Evolutionary conservation across 2,329 filamentous ascomycete genomes (phyloP).

Genomic region (Fusarium avenaceum): DNA sequence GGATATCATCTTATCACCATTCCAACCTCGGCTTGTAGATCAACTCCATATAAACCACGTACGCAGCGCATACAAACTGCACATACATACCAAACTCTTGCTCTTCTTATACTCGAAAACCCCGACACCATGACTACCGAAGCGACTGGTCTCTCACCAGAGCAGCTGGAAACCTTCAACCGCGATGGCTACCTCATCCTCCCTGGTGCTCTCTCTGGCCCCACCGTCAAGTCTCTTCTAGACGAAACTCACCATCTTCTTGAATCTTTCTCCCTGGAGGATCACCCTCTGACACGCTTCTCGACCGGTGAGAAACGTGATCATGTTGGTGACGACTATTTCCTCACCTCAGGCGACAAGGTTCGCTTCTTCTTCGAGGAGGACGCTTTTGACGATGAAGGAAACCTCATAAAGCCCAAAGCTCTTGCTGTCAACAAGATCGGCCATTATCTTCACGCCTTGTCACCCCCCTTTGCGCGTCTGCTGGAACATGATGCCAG

Average conservation of each 20-base stretch:
- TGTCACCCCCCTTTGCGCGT: constrained; percentile 75
- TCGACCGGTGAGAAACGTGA: constrained; percentile 80
- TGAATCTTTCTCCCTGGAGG: constrained; percentile 78
- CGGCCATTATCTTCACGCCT: constrained; percentile 80
- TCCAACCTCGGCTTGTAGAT: constrained; percentile 23
- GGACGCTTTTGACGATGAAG: constrained; percentile 80
- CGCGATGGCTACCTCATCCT: constrained; percentile 92
- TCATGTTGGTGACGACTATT: constrained; percentile 96
- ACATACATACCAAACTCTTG: neutral
- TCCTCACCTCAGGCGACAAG: constrained; percentile 90
- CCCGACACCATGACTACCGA: constrained; percentile 34
- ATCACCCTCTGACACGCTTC: constrained; percentile 95
- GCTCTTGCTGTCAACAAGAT: constrained; percentile 90
- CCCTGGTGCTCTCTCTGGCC: constrained; percentile 77
- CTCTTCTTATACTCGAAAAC: no score
- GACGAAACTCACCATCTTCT: constrained; percentile 82
- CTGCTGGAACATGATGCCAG: constrained; percentile 61
- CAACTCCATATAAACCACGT: neutral
- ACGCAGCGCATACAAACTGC: neutral
- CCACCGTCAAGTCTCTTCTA: constrained; percentile 77
- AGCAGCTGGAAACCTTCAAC: constrained; percentile 80
- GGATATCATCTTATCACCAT: constrained; percentile 25
- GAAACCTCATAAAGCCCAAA: constrained; percentile 82
- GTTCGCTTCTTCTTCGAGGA: constrained; percentile 98
- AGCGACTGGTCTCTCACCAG: constrained; percentile 72